A percentile compares a stretch with the other conserved stretches of the same genome.
Evolutionary conservation across 2,329 filamentous ascomycete species (phyloP).

Genomic region (Colletotrichum sp.): DNA sequence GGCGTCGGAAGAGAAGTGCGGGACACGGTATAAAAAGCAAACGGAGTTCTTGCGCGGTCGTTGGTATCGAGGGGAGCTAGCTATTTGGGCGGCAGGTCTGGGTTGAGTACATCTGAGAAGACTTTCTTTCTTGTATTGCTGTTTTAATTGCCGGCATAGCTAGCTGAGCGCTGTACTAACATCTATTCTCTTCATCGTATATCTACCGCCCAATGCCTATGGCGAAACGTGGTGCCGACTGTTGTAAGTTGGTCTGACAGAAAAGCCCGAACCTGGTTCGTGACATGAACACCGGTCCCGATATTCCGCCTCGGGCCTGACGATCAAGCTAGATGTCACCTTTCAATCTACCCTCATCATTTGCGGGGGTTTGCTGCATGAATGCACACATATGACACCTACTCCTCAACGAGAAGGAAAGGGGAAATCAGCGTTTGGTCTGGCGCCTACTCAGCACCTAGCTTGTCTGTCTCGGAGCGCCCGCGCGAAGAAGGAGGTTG

Average conservation of each 20-base stretch:
- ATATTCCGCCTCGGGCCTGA: neutral
- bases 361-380: neutral
- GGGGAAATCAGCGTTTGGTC: neutral
- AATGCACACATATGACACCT: neutral
- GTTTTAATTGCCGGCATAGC: conserved; percentile 6
- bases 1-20: neutral
- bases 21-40: neutral
- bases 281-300: neutral
- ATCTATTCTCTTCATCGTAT: neutral
- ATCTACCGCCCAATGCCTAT: neutral
- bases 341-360: neutral
- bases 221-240: neutral
- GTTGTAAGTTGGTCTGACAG: neutral
- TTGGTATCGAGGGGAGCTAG: neutral
- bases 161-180: conserved; percentile 16
- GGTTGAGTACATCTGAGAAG: conserved; percentile 12
- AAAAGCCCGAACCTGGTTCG: neutral
- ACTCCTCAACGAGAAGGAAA: neutral
- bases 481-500: neutral
- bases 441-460: neutral
- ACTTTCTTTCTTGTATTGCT: conserved; percentile 9
- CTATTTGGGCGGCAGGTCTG: neutral
- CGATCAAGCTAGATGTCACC: neutral
- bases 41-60: neutral
- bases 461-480: neutral